Evolutionary conservation across 768 basidiomycete genomes (phyloP).

Genomic region (Auriscalpium orientale): DNA sequence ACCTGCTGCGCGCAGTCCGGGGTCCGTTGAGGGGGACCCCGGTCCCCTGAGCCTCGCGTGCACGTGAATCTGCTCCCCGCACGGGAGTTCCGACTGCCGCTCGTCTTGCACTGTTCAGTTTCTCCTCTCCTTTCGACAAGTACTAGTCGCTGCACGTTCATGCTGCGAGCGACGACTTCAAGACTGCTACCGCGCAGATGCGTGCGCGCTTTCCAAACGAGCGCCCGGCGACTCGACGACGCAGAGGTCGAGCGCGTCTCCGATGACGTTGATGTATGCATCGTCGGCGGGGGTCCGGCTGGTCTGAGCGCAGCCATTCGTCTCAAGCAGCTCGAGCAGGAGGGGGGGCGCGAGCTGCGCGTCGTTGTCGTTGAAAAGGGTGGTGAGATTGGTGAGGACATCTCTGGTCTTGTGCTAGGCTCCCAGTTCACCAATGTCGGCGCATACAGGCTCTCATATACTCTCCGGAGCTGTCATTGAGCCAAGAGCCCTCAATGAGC

Average conservation of each 20-base stretch:
- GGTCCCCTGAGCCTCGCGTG: no score
- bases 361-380: constrained; percentile 97
- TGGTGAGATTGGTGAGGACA: constrained; percentile 72
- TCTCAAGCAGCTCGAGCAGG: constrained; percentile 83
- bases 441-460: constrained; percentile 73
- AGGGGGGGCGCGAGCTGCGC: constrained; percentile 71
- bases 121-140: neutral
- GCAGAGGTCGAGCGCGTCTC: constrained; percentile 66
- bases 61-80: no score
- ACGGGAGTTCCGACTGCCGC: neutral
- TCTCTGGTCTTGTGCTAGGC: neutral
- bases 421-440: no score
- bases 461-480: constrained; percentile 95
- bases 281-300: constrained; percentile 93
- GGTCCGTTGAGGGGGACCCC: no score
- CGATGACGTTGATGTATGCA: constrained; percentile 94
- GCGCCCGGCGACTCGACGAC: constrained; percentile 23
- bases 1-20: no score
- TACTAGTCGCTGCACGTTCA: neutral
- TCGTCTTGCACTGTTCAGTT: neutral
- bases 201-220: constrained; percentile 19
- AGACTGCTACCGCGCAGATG: neutral
- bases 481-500: constrained; percentile 82
- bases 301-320: constrained; percentile 94
- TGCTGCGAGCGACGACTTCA: constrained; percentile 6